phyloP scores from a whole-genome alignment of 2,329 filamentous ascomycete species.

The Didymella keratinophila region DNA sequence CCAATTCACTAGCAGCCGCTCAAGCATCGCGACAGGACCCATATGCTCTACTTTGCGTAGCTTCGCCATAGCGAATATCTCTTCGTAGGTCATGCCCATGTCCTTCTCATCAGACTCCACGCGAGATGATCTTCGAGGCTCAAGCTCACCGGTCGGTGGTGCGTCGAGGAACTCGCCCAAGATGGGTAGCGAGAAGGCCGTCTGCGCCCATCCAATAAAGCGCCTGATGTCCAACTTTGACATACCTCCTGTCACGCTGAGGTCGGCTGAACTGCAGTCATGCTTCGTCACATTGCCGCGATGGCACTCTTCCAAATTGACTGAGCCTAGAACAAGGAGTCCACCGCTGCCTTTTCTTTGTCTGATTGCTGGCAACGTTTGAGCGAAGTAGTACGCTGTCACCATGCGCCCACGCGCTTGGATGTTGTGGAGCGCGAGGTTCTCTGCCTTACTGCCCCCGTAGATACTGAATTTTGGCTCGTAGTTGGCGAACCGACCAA shows the following conservation, averaged over 20 bases:
- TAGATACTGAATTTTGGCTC: constrained; percentile 64
- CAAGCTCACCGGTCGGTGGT: constrained; percentile 58
- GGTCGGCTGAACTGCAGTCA: constrained; percentile 62
- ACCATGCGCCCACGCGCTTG: constrained; percentile 72
- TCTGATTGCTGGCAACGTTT: constrained; percentile 67
- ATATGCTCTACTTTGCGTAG: constrained; percentile 59
- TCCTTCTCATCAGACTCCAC: constrained; percentile 65
- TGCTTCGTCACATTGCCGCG: constrained; percentile 73
- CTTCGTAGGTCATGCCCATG: constrained; percentile 58
- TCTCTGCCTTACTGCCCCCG: constrained; percentile 64
- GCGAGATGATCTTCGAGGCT: constrained; percentile 70
- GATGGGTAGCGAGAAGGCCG: constrained; percentile 67
- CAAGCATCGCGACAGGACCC: constrained; percentile 62
- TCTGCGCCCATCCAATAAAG: constrained; percentile 67
- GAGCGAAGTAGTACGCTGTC: constrained; percentile 67
- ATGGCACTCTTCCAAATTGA: constrained; percentile 63
- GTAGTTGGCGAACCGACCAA: constrained; percentile 55
- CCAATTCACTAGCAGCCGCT: constrained; percentile 62
- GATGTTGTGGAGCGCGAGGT: constrained; percentile 72
- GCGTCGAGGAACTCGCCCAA: constrained; percentile 68
- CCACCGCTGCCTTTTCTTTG: constrained; percentile 62
- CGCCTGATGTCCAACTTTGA: constrained; percentile 73
- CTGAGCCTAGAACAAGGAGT: constrained; percentile 73
- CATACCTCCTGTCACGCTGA: constrained; percentile 66
- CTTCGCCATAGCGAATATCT: constrained; percentile 61